Conservation (phyloP, 306 rosid genomes). For the Ormosia semicastrata region DNA sequence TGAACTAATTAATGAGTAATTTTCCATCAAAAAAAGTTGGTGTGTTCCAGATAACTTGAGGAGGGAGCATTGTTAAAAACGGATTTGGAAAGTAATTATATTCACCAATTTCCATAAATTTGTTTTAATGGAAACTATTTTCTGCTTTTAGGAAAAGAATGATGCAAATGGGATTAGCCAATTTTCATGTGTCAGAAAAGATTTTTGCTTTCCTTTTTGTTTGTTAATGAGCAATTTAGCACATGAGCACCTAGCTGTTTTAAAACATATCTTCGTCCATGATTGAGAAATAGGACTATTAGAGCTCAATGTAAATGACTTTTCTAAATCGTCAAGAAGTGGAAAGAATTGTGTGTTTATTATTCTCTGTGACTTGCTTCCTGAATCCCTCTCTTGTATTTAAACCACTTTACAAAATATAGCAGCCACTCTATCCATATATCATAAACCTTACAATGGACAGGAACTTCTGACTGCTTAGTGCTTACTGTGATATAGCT, state of each 20-base stretch:
- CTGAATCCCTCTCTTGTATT: neutral
- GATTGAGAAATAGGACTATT: neutral
- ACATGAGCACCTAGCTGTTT: neutral
- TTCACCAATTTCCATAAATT: neutral
- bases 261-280: neutral
- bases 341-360: neutral
- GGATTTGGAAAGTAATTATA: neutral
- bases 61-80: neutral
- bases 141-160: neutral
- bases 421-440: neutral
- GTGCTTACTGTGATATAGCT: neutral
- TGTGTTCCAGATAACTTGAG: neutral
- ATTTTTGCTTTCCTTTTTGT: neutral
- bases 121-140: neutral
- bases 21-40: neutral
- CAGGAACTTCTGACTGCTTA: neutral
- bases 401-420: neutral
- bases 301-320: neutral
- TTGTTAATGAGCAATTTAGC: neutral
- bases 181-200: neutral
- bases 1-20: neutral
- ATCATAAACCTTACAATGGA: neutral
- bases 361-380: neutral
- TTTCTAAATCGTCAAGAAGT: neutral
- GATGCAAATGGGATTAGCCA: neutral